phyloP scores from a whole-genome alignment of 306 rosid species.

The Cucurbita ficifolia region DNA sequence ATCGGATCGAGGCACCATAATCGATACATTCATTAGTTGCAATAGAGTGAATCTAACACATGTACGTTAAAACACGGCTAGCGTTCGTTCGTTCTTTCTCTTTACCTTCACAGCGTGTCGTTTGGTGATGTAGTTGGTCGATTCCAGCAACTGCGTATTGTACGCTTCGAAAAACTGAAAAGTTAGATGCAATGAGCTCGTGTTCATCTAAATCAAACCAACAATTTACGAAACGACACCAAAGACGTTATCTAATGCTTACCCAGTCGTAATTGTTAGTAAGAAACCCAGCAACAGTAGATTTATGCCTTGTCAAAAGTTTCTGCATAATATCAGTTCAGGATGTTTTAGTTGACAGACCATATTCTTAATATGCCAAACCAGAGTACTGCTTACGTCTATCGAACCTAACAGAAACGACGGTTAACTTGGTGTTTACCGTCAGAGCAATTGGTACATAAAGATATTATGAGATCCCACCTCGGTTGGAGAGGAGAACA shows the following conservation, averaged over 20 bases:
- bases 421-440: not conserved
- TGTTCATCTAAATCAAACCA: not conserved
- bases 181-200: not conserved
- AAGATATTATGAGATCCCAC: not conserved
- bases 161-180: conserved; percentile 24
- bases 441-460: not conserved
- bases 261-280: conserved; percentile 28
- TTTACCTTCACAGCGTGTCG: conserved; percentile 26
- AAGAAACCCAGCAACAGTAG: conserved; percentile 29
- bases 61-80: not conserved
- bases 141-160: conserved; percentile 15
- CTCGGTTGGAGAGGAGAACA: too few species aligned
- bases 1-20: not conserved
- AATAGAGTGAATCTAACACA: not conserved
- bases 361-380: not conserved
- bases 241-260: not conserved
- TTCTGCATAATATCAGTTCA: conserved; percentile 10
- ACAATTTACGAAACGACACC: not conserved
- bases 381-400: not conserved
- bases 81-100: not conserved
- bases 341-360: not conserved
- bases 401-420: not conserved
- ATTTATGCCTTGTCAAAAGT: conserved; percentile 37
- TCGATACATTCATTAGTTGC: too few species aligned
- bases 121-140: conserved; percentile 22